These are phyloP conservation scores for Aspergillus homomorphus DNA, from an alignment of 495 filamentous ascomycete genomes.

Conservation along the genomic window DNA sequence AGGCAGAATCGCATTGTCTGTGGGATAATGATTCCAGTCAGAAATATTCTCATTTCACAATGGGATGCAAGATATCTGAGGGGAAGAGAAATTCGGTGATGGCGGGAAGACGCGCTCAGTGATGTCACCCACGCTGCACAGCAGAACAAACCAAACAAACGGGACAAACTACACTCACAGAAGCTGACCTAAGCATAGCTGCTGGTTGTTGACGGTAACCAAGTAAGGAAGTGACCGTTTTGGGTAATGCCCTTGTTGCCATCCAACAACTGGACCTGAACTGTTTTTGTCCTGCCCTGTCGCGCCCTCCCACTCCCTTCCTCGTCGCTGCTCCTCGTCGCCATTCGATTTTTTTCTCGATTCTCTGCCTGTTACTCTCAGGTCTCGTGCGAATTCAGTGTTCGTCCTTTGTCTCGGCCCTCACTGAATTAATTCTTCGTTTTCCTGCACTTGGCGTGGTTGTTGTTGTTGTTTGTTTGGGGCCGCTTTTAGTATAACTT, in stretches of 20 bases:
- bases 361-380: slow-evolving; percentile 16
- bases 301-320: slow-evolving; percentile 10
- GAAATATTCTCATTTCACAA: neutral
- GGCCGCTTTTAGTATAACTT: slow-evolving; percentile 22
- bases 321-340: neutral
- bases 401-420: slow-evolving; percentile 2
- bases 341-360: neutral
- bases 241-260: slow-evolving; percentile 13
- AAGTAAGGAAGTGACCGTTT: slow-evolving; percentile 21
- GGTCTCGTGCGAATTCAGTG: neutral
- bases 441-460: slow-evolving; percentile 21
- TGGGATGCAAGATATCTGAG: neutral
- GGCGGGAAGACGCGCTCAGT: slow-evolving; percentile 29
- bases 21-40: neutral
- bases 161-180: slow-evolving; percentile 6
- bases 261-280: slow-evolving; percentile 1
- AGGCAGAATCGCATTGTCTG: slow-evolving; percentile 1
- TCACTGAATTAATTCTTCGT: slow-evolving; percentile 4
- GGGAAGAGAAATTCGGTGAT: neutral
- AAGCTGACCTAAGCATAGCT: slow-evolving; percentile 23
- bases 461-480: slow-evolving; percentile 33
- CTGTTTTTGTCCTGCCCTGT: slow-evolving; percentile 26
- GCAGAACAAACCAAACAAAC: slow-evolving; percentile 20
- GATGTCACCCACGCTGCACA: slow-evolving; percentile 23
- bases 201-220: slow-evolving; percentile 25